Evolutionary conservation across 495 filamentous ascomycete species (phyloP), one percentile per base, ranked within the genome.

Genomic region (Tuber calosporum): DNA sequence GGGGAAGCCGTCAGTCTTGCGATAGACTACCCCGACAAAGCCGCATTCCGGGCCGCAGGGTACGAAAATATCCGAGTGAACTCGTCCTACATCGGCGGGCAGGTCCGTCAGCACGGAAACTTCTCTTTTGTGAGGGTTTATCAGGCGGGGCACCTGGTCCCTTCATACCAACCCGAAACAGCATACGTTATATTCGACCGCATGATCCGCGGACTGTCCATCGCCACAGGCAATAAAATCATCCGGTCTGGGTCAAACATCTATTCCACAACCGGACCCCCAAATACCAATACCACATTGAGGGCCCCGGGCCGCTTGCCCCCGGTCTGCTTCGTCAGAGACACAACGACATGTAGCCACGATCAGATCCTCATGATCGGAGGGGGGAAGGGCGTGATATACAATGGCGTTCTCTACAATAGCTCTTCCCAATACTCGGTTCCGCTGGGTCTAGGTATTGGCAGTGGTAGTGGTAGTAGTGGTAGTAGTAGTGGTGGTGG

Each of bases 91-190:
- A 80, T 87, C 41, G 86, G 86, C 72, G 91, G 91, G 6, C 87
- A 88, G 67, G 88, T 91, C 37, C 86, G 89, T 15, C 89, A 92
- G 76, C 86, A 86, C 71, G 90, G 87, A 34, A 87, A 89, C 80
- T 89, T 92, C 74, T 88, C 88, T 41, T 93, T 92, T 81, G 85
- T 87, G 39, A 86, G 90, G 2, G 84, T 92, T 15, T 92, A 89
- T 79, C 85, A 91, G 76, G 87, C 89, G 17, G 91, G 91, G 0
- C 91, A 93, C 78, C 86, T 88, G 69, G 87, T 92, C 15, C 90
- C 91, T 1, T 87, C 90, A 48, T 91, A 92, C 77, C 89, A 90
- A 79, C 90, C 90, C 0, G 78, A 90, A 41, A 84, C 86, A n/a
- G 78, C 88, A 4, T 83, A 90, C 8, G 85, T 85, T 73, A 83